Percentiles rank a stretch among this genome's conserved stretches.
These are phyloP conservation scores for Castanea mollissima DNA, from an alignment of 306 rosid species.

Conservation along the genomic window DNA sequence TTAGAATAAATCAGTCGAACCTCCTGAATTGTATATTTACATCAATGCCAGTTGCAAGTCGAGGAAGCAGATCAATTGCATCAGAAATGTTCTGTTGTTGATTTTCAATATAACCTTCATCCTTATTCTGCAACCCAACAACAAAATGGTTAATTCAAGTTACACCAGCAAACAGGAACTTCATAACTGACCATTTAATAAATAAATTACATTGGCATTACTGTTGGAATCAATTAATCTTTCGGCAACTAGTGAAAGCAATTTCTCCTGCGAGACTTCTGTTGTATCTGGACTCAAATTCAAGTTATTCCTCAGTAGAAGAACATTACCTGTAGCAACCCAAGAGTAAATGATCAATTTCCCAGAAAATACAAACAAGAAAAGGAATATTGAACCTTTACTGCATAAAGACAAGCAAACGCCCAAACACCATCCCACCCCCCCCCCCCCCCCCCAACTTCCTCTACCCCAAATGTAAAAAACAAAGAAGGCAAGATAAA, in stretches of 20 bases:
- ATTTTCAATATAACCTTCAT: constrained; percentile 80
- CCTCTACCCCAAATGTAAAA: too few relatives aligned
- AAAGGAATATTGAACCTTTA: background rate
- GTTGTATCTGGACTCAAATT: constrained; percentile 71
- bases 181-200: constrained; percentile 5
- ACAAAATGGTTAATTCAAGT: constrained; percentile 17
- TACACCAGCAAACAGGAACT: constrained; percentile 15
- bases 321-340: constrained; percentile 78
- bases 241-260: constrained; percentile 88
- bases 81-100: constrained; percentile 96
- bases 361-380: background rate
- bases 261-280: constrained; percentile 94
- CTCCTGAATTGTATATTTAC: constrained; percentile 89
- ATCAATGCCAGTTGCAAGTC: constrained; percentile 98
- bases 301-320: constrained; percentile 76
- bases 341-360: background rate
- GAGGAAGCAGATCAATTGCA: constrained; percentile 96
- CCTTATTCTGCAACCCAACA: constrained; percentile 64
- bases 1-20: constrained; percentile 38
- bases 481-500: too few relatives aligned
- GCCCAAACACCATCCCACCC: background rate
- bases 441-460: too few relatives aligned
- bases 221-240: constrained; percentile 85
- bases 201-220: constrained; percentile 60
- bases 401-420: background rate